Base-by-base conservation (phyloP, 345 rosid genomes). In the Hibiscus trionum region DNA sequence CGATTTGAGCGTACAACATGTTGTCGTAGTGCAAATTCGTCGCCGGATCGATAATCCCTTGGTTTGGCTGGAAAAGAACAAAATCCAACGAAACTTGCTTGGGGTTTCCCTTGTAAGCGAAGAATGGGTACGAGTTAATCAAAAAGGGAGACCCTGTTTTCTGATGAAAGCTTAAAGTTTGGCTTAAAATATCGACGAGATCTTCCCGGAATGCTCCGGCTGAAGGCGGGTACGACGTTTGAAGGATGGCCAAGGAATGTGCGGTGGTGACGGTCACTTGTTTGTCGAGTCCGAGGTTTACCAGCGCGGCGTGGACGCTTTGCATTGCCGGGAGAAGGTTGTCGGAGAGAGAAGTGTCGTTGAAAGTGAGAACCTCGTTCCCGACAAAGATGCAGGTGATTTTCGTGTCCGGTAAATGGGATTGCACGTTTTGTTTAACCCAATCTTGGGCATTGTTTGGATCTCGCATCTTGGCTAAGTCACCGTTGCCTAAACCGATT, bases 1-100 rank as follows among this genome's bases (percentile, higher is more conserved):
- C 99, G 59, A 96, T 91, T 66, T 95, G 99, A 2, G 97, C 90
- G 80, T 88, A 88, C 11, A 95, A 60, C 99, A 95, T 95, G 90
- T 93, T 96, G 75, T 87, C 90, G 77, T 93, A 96, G 52, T 77
- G 91, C 5, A 92, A 86, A 10, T 86, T 86, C 11, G 96, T 82
- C 12, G 68, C 70, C 3, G 96, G 90, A 72, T 96, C 99, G 5
- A 83, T 77, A 8, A 88, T 17, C 7, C 97, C 97, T 37, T 87
- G 88, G 65, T 84, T 88, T 1, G 91, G 78, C 64, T 93, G 92
- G 62, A 95, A 95, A 29, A 93, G 83, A 21, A 87, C 99, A 61
- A 85, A 96, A 31, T 96, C 93, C 7, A 96, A 72, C 9, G 90
- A 71, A 12, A 96, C 80, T 72, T 89, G 89, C 69, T 87, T 88